Evolutionary conservation across 768 basidiomycete genomes (phyloP), one percentile per base, ranked within the genome.

Genomic region (Lentinula raphanica): DNA sequence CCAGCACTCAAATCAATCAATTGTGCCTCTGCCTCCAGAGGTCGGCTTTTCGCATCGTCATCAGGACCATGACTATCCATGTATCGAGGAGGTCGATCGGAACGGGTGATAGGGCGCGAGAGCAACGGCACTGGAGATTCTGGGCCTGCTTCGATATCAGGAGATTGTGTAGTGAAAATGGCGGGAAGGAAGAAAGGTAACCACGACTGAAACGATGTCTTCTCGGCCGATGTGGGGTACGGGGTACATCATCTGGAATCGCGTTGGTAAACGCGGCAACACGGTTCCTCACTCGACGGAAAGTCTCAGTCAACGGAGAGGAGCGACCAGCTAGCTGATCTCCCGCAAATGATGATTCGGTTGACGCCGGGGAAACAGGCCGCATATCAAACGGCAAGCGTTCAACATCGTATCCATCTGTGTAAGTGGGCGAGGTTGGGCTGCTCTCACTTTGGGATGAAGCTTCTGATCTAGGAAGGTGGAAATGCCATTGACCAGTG

Each of bases 151-250:
- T 81, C 80, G 48, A 82, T 72, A 57, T 80, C 77, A 21, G 55
- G 5, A 42, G 42, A 19, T 44, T 72, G 72, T 5, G 73, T 60
- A 3, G 87, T 78, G 68, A 92, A 88, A 64, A 90, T 85, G 32
- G 90, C 88, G 21, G 91, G 91, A 50, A 93, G 78, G 77, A 92
- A 91, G 72, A 89, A 92, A 92, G 71, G 39, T 90, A 82, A 32
- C 87, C 85, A 39, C 84, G 79, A 49, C 79, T 79, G 57, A 67
- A 65, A 15, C 73, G 68, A 58, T 76, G 74, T 58, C 81, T 75
- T 57, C 81, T 71, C 46, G 75, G 69, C 48, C 81, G 79, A 45
- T 79, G 65, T 40, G 82, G 78, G 1, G 80, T 78, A 28, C 81
- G 76, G 1, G 79, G 75, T 3, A 69, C 61, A 19, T 74, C 70